phyloP scores from a whole-genome alignment of 306 rosid species.

The Trifolium dubium region DNA sequence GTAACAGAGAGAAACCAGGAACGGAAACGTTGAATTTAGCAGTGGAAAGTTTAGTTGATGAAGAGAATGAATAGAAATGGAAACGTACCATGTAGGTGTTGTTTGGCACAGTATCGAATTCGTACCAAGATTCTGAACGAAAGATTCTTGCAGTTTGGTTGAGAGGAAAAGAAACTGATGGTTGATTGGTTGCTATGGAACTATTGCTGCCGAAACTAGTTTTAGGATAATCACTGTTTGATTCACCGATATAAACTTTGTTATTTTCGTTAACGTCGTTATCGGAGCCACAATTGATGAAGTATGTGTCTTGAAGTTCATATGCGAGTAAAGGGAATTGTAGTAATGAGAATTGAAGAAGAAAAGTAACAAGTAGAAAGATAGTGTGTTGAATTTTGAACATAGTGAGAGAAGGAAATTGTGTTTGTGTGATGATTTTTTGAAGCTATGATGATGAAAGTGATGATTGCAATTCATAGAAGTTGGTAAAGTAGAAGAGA shows the following conservation, averaged over 20 bases:
- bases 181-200: not conserved
- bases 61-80: too few species aligned
- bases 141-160: constrained; percentile 49
- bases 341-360: constrained; percentile 39
- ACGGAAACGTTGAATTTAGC: not conserved
- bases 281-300: constrained; percentile 54
- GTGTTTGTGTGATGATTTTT: too few species aligned
- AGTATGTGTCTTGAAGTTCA: constrained; percentile 26
- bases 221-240: not conserved
- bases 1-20: constrained; percentile 31
- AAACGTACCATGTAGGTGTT: too few species aligned
- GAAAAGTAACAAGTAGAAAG: constrained; percentile 11
- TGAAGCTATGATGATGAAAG: too few species aligned
- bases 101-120: not conserved
- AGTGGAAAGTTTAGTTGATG: too few species aligned
- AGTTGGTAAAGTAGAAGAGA: too few species aligned
- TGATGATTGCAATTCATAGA: too few species aligned
- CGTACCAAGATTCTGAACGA: not conserved
- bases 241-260: constrained; percentile 27
- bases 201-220: not conserved
- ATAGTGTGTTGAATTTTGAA: constrained; percentile 5
- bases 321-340: constrained; percentile 13
- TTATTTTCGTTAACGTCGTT: not conserved
- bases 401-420: too few species aligned
- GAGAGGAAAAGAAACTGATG: constrained; percentile 1